These are phyloP conservation scores for Neofusicoccum kwambonambiense DNA, from an alignment of 2,329 filamentous ascomycete species.

Conservation along the genomic window DNA sequence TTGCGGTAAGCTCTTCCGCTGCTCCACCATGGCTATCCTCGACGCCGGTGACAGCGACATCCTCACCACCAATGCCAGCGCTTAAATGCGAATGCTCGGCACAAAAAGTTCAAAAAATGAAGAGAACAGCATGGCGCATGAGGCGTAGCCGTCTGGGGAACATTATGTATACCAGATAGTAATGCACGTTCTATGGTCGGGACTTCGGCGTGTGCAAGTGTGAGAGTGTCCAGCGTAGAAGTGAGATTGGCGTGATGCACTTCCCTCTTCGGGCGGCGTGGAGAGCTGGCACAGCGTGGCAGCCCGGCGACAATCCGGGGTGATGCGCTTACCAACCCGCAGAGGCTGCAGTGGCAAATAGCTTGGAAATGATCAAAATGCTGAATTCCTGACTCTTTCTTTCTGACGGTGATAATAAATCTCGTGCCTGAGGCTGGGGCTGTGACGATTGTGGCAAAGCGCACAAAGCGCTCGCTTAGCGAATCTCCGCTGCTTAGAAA, in stretches of 20 bases:
- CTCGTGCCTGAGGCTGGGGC: background rate
- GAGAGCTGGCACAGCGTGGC: background rate
- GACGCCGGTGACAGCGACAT: slow-evolving; percentile 98
- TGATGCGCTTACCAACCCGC: background rate
- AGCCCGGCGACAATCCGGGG: background rate
- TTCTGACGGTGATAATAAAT: background rate
- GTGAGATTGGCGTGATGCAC: background rate
- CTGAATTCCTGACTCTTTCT: background rate
- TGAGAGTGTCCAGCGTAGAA: background rate
- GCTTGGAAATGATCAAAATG: background rate
- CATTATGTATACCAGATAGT: slow-evolving; percentile 13
- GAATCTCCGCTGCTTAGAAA: slow-evolving; percentile 18
- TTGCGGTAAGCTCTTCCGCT: slow-evolving; percentile 98
- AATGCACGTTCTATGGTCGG: slow-evolving; percentile 17
- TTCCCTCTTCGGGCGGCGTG: background rate
- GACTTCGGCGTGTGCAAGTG: background rate
- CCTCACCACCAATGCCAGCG: slow-evolving; percentile 65
- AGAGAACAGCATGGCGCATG: background rate
- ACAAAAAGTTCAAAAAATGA: background rate
- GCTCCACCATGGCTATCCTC: slow-evolving; percentile 94
- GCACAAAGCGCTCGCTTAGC: slow-evolving; percentile 16
- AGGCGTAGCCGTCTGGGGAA: slow-evolving; percentile 2
- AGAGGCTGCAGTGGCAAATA: background rate
- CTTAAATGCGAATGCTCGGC: slow-evolving; percentile 32
- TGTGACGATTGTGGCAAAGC: slow-evolving; percentile 16